phyloP scores from a whole-genome alignment of 148 eudicot species.

The Rheum nobile region DNA sequence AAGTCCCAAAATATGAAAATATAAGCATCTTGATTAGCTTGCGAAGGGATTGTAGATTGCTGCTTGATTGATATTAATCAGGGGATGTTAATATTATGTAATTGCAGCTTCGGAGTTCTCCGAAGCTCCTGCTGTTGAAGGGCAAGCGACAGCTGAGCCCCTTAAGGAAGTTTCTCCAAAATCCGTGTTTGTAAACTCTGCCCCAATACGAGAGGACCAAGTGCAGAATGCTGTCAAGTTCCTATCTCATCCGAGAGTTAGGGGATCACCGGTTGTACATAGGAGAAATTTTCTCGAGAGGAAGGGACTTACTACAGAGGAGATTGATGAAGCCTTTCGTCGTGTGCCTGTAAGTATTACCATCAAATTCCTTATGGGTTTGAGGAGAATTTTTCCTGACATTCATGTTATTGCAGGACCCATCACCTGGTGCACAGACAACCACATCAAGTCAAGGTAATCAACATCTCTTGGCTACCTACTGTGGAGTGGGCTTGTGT shows the following conservation, averaged over 20 bases:
- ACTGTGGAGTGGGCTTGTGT: too few relatives aligned
- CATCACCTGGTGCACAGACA: conserved; percentile 48
- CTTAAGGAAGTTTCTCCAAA: conserved; percentile 26
- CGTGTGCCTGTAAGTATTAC: conserved; percentile 73
- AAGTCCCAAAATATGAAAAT: too few relatives aligned
- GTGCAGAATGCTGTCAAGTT: too few relatives aligned
- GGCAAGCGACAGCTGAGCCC: background rate
- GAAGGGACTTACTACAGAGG: conserved; percentile 94
- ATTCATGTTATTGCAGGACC: conserved; percentile 34
- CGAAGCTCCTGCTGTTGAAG: background rate
- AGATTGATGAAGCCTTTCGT: conserved; percentile 94
- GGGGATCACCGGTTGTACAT: conserved; percentile 78
- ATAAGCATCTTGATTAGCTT: background rate
- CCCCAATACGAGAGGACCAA: too few relatives aligned
- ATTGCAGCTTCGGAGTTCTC: conserved; percentile 1
- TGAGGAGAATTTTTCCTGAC: too few relatives aligned
- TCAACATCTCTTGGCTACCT: background rate
- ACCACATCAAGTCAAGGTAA: conserved; percentile 48
- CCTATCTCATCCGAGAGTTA: conserved; percentile 92
- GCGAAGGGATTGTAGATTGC: too few relatives aligned
- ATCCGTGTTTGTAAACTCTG: conserved; percentile 82
- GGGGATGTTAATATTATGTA: too few relatives aligned
- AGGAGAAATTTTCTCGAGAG: conserved; percentile 89
- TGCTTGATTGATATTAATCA: too few relatives aligned
- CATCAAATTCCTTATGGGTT: background rate